Base-by-base conservation (phyloP, 225 moss, liverwort and hornwort species). In the Physcomitrium patens region DNA sequence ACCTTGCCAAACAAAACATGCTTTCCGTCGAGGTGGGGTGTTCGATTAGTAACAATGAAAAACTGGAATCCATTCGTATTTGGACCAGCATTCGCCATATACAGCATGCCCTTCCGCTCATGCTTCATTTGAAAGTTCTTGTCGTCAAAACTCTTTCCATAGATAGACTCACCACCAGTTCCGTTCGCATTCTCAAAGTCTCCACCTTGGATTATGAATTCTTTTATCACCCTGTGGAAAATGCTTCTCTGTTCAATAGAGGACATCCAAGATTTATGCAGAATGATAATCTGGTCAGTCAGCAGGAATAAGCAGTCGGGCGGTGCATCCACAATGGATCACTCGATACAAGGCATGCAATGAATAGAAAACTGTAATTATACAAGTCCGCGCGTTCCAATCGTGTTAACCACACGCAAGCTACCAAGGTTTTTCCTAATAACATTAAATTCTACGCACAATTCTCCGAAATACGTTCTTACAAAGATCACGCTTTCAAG, bases 141-240 rank as follows among this genome's bases (percentile, higher is more conserved):
- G 77, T 90, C 89, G 53, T 87, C 85, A 27, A 90, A 90, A 42
- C 69, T 79, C 70, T 76, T 82, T 44, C 89, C 89, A 65, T 90
- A 90, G 12, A 90, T 90, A 10, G 89, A 90, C 78, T 90, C 89
- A 9, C 89, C 89, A 53, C 89, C 89, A 26, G 85, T 87, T 48
- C 89, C 89, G 45, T 90, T 82, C 24, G 70, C 61, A 43, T 84
- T 87, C 78, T 87, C 85, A 19, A 90, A 90, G 62, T 90, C 87
- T 57, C 89, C 87, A 0, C 87, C 87, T 90, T 90, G 89, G n/a
- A 90, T 83, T 87, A 90, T 90, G 77, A 90, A 90, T 65, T 87
- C 87, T 69, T 87, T 90, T 60, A 90, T 87, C 28, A 90, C 89
- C 77, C 89, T 80, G 79, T 90, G 87, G 56, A 90, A 81, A 77